These are phyloP conservation scores for Chaetomium globosum DNA, from an alignment of 2,329 filamentous ascomycete genomes.

Conservation along the genomic window DNA sequence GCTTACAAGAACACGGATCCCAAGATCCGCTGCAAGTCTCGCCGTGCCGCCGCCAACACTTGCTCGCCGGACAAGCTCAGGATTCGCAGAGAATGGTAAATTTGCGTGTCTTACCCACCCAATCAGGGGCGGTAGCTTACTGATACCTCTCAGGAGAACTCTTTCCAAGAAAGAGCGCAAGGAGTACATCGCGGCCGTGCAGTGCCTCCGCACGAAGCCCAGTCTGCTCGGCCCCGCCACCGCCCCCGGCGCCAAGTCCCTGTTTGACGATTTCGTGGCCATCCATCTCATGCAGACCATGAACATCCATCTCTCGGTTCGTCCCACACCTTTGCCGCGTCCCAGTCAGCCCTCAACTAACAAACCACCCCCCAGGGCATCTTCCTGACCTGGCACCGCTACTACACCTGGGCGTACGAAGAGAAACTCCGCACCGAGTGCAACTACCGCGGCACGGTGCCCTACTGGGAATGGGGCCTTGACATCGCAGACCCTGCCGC, in stretches of 20 bases:
- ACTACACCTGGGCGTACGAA: conserved; percentile 39
- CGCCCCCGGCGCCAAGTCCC: conserved; percentile 48
- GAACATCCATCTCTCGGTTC: conserved; percentile 47
- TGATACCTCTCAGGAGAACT: neutral
- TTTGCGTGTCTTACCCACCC: neutral
- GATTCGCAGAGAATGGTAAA: conserved; percentile 1
- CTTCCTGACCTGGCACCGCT: conserved; percentile 42
- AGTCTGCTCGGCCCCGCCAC: conserved; percentile 5
- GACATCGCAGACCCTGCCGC: conserved; percentile 41
- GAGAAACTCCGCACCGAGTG: conserved; percentile 40
- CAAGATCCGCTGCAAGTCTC: neutral
- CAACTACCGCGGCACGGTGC: conserved; percentile 41
- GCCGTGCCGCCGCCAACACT: neutral
- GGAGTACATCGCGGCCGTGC: conserved; percentile 50
- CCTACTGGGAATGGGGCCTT: conserved; percentile 51
- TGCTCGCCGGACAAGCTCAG: neutral
- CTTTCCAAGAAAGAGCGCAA: conserved; percentile 34
- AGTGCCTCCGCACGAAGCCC: conserved; percentile 46
- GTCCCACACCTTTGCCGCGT: neutral
- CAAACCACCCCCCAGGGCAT: neutral
- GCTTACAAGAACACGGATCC: neutral
- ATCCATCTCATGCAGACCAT: conserved; percentile 53
- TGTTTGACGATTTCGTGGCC: conserved; percentile 56
- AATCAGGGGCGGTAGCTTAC: neutral
- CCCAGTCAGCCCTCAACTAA: neutral